Evolutionary conservation across 73 alveolate genomes (phyloP).

Genomic region (Breviolum minutum): DNA sequence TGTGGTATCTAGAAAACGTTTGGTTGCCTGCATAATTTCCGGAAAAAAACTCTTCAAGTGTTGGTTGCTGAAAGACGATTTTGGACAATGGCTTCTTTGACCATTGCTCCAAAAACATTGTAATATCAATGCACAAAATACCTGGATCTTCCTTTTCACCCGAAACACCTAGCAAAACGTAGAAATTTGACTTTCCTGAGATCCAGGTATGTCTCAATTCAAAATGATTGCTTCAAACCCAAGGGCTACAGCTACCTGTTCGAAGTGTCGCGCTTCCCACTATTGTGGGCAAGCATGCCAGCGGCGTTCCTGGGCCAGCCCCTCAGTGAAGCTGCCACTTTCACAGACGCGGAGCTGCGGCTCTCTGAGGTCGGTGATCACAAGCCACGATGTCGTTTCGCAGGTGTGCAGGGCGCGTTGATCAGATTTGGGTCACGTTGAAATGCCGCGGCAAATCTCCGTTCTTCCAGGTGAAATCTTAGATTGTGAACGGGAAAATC

Average conservation of each 20-base stretch:
- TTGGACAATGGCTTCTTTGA: no score
- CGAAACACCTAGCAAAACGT: no score
- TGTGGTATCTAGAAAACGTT: no score
- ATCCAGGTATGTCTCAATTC: neutral
- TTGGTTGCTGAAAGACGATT: no score
- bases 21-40: no score
- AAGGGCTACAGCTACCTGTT: constrained; percentile 32
- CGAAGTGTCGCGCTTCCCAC: neutral
- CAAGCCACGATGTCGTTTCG: constrained; percentile 1
- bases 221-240: neutral
- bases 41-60: no score
- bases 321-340: neutral
- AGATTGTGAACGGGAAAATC: neutral
- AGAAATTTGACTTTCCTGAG: neutral
- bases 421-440: no score
- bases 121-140: no score
- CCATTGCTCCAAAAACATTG: no score
- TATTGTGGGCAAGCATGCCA: constrained; percentile 3
- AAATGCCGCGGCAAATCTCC: no score
- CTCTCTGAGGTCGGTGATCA: constrained; percentile 9
- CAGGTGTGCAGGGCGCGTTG: neutral
- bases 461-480: no score
- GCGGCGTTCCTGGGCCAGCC: constrained; percentile 33
- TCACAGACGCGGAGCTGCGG: neutral
- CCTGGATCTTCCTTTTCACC: no score